Percentiles rank a stretch among this genome's conserved stretches.
Conservation (phyloP, 139 green algal genomes). For the Chlorella sp. region DNA sequence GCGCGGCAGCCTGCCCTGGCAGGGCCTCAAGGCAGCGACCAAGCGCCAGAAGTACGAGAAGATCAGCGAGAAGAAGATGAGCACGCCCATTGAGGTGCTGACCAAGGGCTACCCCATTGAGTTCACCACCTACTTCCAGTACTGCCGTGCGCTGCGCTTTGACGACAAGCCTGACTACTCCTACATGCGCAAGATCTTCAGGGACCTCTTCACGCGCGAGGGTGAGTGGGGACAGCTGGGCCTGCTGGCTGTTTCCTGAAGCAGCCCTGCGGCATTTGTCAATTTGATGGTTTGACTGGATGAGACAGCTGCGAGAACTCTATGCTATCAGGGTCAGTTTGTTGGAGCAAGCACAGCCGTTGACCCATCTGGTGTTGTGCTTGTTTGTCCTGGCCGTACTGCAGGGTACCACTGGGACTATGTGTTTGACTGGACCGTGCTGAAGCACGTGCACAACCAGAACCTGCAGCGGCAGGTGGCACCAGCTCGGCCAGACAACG, state of each 20-base stretch:
- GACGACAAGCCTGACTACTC: constrained; percentile 99
- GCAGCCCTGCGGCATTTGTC: too few relatives aligned
- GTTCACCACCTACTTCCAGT: constrained; percentile 94
- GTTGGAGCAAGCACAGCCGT: too few relatives aligned
- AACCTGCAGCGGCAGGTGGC: too few relatives aligned
- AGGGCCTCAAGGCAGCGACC: constrained; percentile 91
- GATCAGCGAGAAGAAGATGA: constrained; percentile 99
- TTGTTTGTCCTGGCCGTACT: too few relatives aligned
- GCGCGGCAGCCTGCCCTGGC: constrained; percentile 92
- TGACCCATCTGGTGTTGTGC: too few relatives aligned
- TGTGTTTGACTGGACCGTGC: constrained; percentile 99
- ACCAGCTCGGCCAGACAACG: too few relatives aligned
- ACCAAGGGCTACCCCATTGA: too few relatives aligned
- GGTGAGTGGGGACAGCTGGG: too few relatives aligned
- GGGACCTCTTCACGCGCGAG: constrained; percentile 95
- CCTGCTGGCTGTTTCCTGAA: too few relatives aligned
- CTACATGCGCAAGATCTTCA: constrained; percentile 93
- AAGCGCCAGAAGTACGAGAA: constrained; percentile 99
- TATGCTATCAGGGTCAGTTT: too few relatives aligned
- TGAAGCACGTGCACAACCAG: constrained; percentile 92
- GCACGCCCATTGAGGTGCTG: constrained; percentile 93
- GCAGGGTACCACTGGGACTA: constrained; percentile 98
- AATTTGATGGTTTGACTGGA: too few relatives aligned
- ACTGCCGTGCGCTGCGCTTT: constrained; percentile 78
- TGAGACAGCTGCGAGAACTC: too few relatives aligned